These are phyloP conservation scores for Aspergillus piperis DNA, from an alignment of 2,329 filamentous ascomycete species.

Conservation along the genomic window DNA sequence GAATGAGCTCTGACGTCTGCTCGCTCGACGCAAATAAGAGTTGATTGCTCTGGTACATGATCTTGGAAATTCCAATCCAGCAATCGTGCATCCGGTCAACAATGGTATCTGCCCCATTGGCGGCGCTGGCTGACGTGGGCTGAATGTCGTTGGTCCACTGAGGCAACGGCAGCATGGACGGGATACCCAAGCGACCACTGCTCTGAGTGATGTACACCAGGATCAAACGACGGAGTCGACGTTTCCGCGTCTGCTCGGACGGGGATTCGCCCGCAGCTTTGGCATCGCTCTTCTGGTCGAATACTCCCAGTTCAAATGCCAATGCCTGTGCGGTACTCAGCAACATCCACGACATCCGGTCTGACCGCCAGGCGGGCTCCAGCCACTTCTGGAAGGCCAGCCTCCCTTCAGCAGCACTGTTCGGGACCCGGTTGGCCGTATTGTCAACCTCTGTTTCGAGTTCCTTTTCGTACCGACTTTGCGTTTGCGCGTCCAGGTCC, in stretches of 20 bases:
- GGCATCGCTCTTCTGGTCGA: constrained; percentile 81
- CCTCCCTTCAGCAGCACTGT: constrained; percentile 71
- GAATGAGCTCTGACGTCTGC: constrained; percentile 85
- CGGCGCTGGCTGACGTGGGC: constrained; percentile 31
- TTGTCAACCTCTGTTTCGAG: constrained; percentile 45
- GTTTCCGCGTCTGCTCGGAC: constrained; percentile 71
- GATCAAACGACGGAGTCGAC: constrained; percentile 82
- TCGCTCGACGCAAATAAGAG: constrained; percentile 83
- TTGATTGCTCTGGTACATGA: constrained; percentile 89
- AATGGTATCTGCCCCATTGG: constrained; percentile 35
- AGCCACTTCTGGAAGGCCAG: constrained; percentile 88
- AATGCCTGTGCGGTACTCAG: constrained; percentile 87
- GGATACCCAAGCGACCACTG: constrained; percentile 88
- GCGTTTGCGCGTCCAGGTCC: constrained; percentile 67
- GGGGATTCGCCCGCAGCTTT: constrained; percentile 55
- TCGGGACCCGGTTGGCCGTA: constrained; percentile 47
- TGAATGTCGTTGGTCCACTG: constrained; percentile 46
- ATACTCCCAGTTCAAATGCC: constrained; percentile 91
- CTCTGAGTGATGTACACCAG: constrained; percentile 91
- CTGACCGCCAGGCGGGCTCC: constrained; percentile 90
- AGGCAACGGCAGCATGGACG: constrained; percentile 77
- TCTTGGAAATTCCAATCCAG: constrained; percentile 89
- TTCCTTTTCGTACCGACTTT: constrained; percentile 56
- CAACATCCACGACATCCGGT: constrained; percentile 98
- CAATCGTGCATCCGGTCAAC: constrained; percentile 70